Base-by-base conservation (phyloP, 768 basidiomycete genomes). In the Phanerodontia chrysosporium region DNA sequence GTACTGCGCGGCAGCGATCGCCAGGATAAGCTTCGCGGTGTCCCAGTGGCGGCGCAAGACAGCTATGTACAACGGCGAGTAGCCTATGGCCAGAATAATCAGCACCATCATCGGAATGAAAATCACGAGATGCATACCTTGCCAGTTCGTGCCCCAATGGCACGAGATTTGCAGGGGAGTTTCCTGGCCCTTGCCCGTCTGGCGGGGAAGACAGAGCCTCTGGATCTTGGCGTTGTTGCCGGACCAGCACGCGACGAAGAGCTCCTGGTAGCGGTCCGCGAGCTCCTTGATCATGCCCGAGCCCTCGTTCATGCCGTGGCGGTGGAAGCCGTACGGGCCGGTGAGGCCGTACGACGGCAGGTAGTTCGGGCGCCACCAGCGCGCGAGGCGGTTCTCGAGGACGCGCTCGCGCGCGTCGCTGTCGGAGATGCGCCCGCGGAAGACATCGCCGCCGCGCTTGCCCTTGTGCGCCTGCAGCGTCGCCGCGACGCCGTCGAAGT, bases 1-100 rank as follows among this genome's bases (percentile, higher is more conserved):
- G 60, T 82, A 82, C 65, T 87, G 85, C 12, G 83, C 79, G 1
- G 70, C 70, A 4, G 82, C 77, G 60, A 85, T 84, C 1, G 81
- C 79, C 24, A 86, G 65, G n/a, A 87, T 75, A 6, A 85, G 70
- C n/a, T 77, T 79, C 0, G 83, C 84, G 0, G 83, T 82, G 5
- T 76, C 72, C 84, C 84, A 87, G 21, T 74, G 77, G 8, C 81
- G 75, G 14, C 75, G 77, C 27, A 68, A 66, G 13, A 84, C 60
- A 0, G 84, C 84, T 21, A 81, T 78, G 55, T 71, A 77, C 10
- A 84, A 71, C 0, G 84, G 81, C 0, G 80, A 81, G 42, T 72
- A 72, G 18, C 79, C 82, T 81, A 45, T 18, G 3, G 55, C 49
- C 12, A 22, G 29, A 51, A 21, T 3, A 16, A 32, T 36, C 1